These are phyloP conservation scores for Apiotrichum laibachii DNA, from an alignment of 1,284 basidiomycete species.

Conservation along the genomic window DNA sequence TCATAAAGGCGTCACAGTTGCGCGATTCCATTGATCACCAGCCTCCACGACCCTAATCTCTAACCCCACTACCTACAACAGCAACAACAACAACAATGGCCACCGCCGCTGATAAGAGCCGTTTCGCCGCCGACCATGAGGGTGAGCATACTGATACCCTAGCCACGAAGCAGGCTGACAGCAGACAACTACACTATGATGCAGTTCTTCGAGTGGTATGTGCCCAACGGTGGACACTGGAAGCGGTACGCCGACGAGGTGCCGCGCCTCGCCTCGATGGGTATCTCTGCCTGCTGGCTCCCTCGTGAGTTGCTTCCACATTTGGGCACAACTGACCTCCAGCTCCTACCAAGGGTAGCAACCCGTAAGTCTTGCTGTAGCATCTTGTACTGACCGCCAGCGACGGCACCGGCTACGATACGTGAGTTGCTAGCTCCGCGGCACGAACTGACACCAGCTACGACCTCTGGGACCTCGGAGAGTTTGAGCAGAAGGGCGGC, in stretches of 20 bases:
- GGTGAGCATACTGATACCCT: background rate
- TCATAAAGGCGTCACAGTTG: too few relatives aligned
- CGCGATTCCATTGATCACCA: too few relatives aligned
- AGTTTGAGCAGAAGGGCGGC: conserved; percentile 83
- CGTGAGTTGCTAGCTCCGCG: conserved; percentile 30
- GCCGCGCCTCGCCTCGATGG: conserved; percentile 67
- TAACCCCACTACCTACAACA: too few relatives aligned
- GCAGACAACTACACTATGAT: conserved; percentile 36
- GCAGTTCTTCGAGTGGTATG: conserved; percentile 51
- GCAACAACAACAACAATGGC: background rate
- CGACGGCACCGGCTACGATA: conserved; percentile 50
- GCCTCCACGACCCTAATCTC: too few relatives aligned
- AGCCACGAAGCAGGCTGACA: background rate
- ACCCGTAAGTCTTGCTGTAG: conserved; percentile 11
- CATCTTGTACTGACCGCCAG: background rate
- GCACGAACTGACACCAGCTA: conserved; percentile 48
- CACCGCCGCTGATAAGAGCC: background rate
- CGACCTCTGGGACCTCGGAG: conserved; percentile 82
- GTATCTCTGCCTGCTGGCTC: conserved; percentile 75
- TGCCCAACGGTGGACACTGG: conserved; percentile 58
- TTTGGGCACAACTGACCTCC: conserved; percentile 4
- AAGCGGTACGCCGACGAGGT: conserved; percentile 70
- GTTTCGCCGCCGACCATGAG: background rate
- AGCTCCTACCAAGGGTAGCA: conserved; percentile 49
- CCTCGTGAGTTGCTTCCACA: conserved; percentile 46